Conservation (phyloP, 257 asterid species). For the Ilex aquifolium region DNA sequence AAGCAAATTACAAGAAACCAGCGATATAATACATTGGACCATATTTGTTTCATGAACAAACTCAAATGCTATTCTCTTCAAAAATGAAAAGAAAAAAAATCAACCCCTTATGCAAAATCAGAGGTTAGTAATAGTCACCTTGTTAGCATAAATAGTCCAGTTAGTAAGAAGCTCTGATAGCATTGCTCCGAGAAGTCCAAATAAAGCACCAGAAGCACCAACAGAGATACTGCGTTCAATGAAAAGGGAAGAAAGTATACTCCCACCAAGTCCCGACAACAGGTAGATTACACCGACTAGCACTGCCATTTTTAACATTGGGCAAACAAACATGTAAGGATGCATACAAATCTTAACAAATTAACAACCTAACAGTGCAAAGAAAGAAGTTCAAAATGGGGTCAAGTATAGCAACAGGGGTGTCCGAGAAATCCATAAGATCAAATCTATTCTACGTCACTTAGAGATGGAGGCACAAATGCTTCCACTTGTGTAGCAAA, state of each 20-base stretch:
- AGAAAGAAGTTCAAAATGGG: too few relatives aligned
- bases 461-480: too few relatives aligned
- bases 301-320: conserved; percentile 37
- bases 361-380: too few relatives aligned
- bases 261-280: conserved; percentile 87
- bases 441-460: too few relatives aligned
- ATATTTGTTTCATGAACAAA: too few relatives aligned
- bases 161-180: conserved; percentile 83
- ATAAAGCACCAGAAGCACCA: conserved; percentile 99
- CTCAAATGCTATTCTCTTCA: too few relatives aligned
- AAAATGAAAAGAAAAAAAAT: too few relatives aligned
- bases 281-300: conserved; percentile 73
- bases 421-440: too few relatives aligned
- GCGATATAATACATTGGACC: too few relatives aligned
- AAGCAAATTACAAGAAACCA: not conserved
- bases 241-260: conserved; percentile 70
- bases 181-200: conserved; percentile 99
- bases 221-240: conserved; percentile 80
- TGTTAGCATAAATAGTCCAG: conserved; percentile 91
- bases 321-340: conserved; percentile 5
- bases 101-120: not conserved
- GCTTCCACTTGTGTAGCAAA: too few relatives aligned
- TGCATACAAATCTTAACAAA: not conserved
- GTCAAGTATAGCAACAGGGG: too few relatives aligned
- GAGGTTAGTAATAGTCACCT: conserved; percentile 34